Conservation (phyloP, 2,329 filamentous ascomycete species). For the Geosmithia morbida region DNA sequence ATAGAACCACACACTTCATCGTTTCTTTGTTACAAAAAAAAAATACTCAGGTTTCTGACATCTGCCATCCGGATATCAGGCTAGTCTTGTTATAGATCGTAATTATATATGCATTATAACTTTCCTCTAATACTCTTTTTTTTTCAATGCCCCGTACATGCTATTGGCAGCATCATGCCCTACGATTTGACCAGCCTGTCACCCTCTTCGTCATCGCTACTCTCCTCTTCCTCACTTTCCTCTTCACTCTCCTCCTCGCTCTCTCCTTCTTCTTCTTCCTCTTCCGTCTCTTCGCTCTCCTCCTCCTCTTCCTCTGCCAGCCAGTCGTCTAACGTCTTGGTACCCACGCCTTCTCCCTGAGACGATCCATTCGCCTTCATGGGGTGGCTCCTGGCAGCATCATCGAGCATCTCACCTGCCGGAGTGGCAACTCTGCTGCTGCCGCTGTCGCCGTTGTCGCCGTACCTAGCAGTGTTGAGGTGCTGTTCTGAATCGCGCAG, state of each 20-base stretch:
- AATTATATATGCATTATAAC: background rate
- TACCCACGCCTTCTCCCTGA: slow-evolving; percentile 34
- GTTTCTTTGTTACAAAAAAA: too few species aligned
- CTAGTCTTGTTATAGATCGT: too few species aligned
- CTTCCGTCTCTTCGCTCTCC: slow-evolving; percentile 34
- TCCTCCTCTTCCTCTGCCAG: slow-evolving; percentile 56
- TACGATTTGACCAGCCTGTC: slow-evolving; percentile 26
- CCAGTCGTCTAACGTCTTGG: slow-evolving; percentile 89
- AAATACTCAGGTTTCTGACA: too few species aligned
- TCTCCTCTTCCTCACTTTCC: slow-evolving; percentile 32
- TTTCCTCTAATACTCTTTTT: background rate
- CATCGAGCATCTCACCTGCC: slow-evolving; percentile 50
- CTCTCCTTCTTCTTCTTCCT: slow-evolving; percentile 33
- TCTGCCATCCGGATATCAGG: too few species aligned
- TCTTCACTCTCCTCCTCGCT: slow-evolving; percentile 36
- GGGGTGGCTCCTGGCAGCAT: slow-evolving; percentile 24
- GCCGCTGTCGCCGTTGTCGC: slow-evolving; percentile 13
- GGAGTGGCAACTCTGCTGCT: slow-evolving; percentile 24
- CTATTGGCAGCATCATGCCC: too few species aligned
- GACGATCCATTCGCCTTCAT: slow-evolving; percentile 31
- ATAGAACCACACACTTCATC: too few species aligned
- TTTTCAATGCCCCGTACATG: too few species aligned
- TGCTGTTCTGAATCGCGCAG: slow-evolving; percentile 41
- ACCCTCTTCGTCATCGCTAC: slow-evolving; percentile 29
- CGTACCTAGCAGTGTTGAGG: slow-evolving; percentile 6